phyloP scores from a whole-genome alignment of 176 grass and related monocot species.

The Avena insularis region DNA sequence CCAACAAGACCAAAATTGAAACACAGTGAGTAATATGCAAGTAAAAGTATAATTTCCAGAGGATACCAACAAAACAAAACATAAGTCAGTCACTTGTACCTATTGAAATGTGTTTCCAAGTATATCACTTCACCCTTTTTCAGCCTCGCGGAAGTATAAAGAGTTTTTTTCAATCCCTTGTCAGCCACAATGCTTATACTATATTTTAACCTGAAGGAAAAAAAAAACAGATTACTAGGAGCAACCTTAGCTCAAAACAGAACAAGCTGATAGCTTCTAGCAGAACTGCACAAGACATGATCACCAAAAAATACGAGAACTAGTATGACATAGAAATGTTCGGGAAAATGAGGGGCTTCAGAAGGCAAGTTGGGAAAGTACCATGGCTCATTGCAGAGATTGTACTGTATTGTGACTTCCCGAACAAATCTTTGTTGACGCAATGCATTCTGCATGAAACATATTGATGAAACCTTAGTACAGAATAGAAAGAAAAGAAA shows the following conservation, averaged over 20 bases:
- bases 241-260: slow-evolving; percentile 25
- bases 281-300: background rate
- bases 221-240: background rate
- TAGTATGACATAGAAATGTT: background rate
- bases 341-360: background rate
- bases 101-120: slow-evolving; percentile 89
- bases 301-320: background rate
- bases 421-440: slow-evolving; percentile 93
- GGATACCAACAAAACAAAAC: background rate
- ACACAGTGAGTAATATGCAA: slow-evolving; percentile 8
- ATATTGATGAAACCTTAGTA: slow-evolving; percentile 12
- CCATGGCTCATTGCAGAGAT: slow-evolving; percentile 98
- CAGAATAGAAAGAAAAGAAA: no score
- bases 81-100: slow-evolving; percentile 44
- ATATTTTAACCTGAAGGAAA: slow-evolving; percentile 84
- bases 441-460: slow-evolving; percentile 81
- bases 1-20: slow-evolving; percentile 5
- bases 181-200: slow-evolving; percentile 95
- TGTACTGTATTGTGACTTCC: slow-evolving; percentile 96
- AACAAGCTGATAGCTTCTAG: background rate
- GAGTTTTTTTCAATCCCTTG: slow-evolving; percentile 88
- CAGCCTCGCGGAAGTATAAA: slow-evolving; percentile 87
- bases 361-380: slow-evolving; percentile 45
- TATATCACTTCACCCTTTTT: slow-evolving; percentile 97
- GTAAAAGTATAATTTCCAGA: background rate